Evolutionary conservation across 2,329 filamentous ascomycete genomes (phyloP).

Genomic region (Colletotrichum liaoningense): DNA sequence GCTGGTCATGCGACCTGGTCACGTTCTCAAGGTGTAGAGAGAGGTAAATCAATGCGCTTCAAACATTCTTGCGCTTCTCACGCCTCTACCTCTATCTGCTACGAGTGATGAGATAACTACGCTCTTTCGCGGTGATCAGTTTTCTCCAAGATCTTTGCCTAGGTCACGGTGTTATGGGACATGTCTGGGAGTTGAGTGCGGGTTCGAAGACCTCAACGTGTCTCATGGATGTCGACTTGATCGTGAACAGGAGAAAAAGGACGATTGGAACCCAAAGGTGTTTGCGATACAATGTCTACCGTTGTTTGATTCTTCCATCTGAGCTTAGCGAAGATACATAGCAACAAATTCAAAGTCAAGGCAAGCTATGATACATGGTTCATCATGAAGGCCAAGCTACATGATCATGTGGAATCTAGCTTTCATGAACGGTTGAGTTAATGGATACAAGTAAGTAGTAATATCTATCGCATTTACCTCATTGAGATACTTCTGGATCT

Average conservation of each 20-base stretch:
- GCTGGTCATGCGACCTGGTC: constrained; percentile 28
- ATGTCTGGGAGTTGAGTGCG: neutral
- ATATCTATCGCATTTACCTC: too few relatives aligned
- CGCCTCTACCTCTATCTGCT: neutral
- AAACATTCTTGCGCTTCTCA: neutral
- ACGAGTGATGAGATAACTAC: too few relatives aligned
- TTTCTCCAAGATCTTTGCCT: neutral
- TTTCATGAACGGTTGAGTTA: too few relatives aligned
- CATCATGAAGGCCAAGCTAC: too few relatives aligned
- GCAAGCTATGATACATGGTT: too few relatives aligned
- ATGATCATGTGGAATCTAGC: too few relatives aligned
- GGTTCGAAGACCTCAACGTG: neutral
- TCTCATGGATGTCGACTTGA: neutral
- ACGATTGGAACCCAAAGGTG: neutral
- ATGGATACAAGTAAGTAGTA: too few relatives aligned
- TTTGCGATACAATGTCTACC: neutral
- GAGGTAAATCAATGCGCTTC: neutral
- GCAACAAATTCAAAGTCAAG: too few relatives aligned
- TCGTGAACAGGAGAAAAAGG: neutral
- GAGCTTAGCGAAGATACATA: too few relatives aligned
- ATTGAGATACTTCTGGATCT: too few relatives aligned
- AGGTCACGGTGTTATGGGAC: neutral
- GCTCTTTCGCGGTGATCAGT: too few relatives aligned
- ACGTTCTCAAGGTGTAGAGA: neutral
- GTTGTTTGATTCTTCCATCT: too few relatives aligned